Percentiles rank a stretch among this genome's conserved stretches.
Conservation (phyloP, 2,329 filamentous ascomycete genomes). For the Fusarium annulatum region DNA sequence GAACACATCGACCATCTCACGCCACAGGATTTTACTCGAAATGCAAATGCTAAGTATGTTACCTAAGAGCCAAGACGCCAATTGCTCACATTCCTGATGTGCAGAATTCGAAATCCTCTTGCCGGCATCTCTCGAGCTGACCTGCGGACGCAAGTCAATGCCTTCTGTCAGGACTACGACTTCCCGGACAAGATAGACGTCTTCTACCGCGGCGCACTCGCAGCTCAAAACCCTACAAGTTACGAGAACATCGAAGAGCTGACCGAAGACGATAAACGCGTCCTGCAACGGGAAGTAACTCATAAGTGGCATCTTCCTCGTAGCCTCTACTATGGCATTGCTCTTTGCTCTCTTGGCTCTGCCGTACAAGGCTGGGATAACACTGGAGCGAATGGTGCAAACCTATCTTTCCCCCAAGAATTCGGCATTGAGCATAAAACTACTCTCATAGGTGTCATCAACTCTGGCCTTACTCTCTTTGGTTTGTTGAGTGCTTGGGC, state of each 20-base stretch:
- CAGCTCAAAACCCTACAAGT: slow-evolving; percentile 40
- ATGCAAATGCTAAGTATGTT: slow-evolving; percentile 48
- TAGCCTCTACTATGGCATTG: slow-evolving; percentile 44
- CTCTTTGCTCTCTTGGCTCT: slow-evolving; percentile 46
- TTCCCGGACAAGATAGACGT: slow-evolving; percentile 43
- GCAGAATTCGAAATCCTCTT: slow-evolving; percentile 46
- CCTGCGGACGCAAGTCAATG: slow-evolving; percentile 34
- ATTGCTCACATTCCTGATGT: background rate
- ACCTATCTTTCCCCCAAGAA: slow-evolving; percentile 52
- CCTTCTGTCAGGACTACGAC: slow-evolving; percentile 44
- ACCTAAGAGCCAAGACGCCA: too few relatives aligned
- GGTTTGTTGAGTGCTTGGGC: slow-evolving; percentile 43
- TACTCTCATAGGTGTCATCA: slow-evolving; percentile 70
- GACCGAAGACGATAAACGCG: slow-evolving; percentile 39
- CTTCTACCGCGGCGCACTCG: slow-evolving; percentile 46
- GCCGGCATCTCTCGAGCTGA: slow-evolving; percentile 39
- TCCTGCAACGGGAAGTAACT: slow-evolving; percentile 40
- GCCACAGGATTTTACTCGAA: slow-evolving; percentile 42
- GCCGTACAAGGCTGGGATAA: slow-evolving; percentile 58
- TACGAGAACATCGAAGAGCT: slow-evolving; percentile 41
- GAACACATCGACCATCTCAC: slow-evolving; percentile 32
- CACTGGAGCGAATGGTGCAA: slow-evolving; percentile 55
- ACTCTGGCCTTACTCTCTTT: slow-evolving; percentile 50
- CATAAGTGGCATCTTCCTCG: slow-evolving; percentile 47
- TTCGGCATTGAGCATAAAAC: slow-evolving; percentile 51